A percentile compares a stretch with the other conserved stretches of the same genome.
phyloP scores from a whole-genome alignment of 139 green algal species.

The Chlorella sp. region DNA sequence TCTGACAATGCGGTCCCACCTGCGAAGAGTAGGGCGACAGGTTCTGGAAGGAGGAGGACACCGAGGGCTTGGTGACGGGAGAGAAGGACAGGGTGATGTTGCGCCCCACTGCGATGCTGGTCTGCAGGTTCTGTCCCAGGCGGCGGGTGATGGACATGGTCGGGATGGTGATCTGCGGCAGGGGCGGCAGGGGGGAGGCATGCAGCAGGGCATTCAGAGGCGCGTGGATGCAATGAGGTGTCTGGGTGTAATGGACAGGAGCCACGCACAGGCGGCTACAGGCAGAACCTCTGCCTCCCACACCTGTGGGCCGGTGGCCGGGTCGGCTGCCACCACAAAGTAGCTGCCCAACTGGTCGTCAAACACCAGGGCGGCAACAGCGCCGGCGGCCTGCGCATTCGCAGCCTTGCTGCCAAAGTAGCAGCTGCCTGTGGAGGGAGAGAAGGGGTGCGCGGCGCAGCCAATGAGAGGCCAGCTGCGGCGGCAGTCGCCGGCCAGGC shows the following conservation, averaged over 20 bases:
- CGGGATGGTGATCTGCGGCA: constrained; percentile 44
- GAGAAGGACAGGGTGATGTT: constrained; percentile 29
- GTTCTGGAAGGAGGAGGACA: constrained; percentile 24
- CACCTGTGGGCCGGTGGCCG: no score
- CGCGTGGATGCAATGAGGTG: no score
- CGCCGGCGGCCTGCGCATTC: constrained; percentile 64
- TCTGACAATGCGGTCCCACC: no score
- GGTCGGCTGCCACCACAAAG: constrained; percentile 12
- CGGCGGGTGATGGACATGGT: constrained; percentile 39
- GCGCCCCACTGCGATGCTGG: constrained; percentile 5
- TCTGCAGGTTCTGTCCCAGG: constrained; percentile 30
- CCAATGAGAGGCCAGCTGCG: neutral
- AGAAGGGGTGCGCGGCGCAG: neutral
- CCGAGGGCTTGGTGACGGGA: neutral
- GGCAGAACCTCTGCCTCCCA: neutral
- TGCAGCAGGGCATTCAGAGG: neutral
- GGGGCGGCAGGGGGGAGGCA: neutral
- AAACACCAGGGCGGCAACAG: constrained; percentile 65
- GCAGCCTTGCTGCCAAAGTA: constrained; percentile 64
- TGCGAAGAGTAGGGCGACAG: constrained; percentile 45
- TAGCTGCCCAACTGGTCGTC: constrained; percentile 59
- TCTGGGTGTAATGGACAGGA: no score
- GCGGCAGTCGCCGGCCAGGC: neutral
- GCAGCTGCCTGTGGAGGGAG: constrained; percentile 58
- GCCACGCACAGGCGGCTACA: neutral